A percentile compares a stretch with the other conserved stretches of the same genome.
Evolutionary conservation across 257 asterid species (phyloP).

Genomic region (Rhazya stricta): DNA sequence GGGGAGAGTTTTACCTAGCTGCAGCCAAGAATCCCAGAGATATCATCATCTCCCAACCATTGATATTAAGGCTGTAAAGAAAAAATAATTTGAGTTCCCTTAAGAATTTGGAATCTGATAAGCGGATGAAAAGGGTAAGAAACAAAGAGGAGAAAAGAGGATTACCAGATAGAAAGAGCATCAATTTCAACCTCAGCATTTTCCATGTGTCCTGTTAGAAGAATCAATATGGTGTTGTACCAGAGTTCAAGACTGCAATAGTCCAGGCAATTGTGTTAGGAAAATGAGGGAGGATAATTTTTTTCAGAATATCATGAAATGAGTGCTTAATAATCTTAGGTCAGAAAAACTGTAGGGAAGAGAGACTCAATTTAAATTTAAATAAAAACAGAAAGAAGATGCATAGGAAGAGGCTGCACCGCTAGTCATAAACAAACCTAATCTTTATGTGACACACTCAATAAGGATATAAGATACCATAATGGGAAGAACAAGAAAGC

Average conservation of each 20-base stretch:
- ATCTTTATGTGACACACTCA: no score
- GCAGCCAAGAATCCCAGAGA: slow-evolving; percentile 67
- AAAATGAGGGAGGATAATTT: not conserved
- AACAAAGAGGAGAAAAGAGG: not conserved
- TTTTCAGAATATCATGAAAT: not conserved
- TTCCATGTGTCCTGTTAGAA: slow-evolving; percentile 57
- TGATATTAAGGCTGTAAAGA: slow-evolving; percentile 55
- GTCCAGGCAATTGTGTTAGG: not conserved
- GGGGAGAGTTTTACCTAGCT: slow-evolving; percentile 39
- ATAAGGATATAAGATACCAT: no score
- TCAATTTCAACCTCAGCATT: slow-evolving; percentile 60
- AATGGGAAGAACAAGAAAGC: not conserved
- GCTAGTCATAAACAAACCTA: no score
- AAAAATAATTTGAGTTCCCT: not conserved
- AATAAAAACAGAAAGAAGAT: not conserved
- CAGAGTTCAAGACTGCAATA: slow-evolving; percentile 61
- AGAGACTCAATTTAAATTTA: no score
- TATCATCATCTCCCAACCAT: slow-evolving; percentile 79
- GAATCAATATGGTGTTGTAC: slow-evolving; percentile 63
- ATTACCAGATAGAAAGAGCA: slow-evolving; percentile 74
- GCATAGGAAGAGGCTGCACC: no score
- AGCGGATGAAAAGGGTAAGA: no score
- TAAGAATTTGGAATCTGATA: not conserved
- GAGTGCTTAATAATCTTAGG: no score
- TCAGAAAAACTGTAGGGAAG: no score